Base-by-base conservation (phyloP, 768 basidiomycete genomes). In the Collybiopsis confluens region DNA sequence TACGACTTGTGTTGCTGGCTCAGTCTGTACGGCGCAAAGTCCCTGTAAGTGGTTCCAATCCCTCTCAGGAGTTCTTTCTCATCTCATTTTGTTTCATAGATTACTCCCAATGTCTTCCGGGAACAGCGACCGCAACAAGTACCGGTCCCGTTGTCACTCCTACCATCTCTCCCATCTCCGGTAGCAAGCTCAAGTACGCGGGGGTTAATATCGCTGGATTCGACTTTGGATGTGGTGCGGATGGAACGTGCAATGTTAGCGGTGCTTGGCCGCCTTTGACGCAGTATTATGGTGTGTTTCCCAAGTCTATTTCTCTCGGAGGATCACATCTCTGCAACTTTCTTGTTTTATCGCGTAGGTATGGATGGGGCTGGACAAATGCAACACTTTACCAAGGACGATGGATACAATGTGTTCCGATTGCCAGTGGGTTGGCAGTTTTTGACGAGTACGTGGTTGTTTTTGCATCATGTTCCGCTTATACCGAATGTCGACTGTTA, bases 381-480 rank as follows among this genome's bases (percentile, higher is more conserved):
- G 79, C 60, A 71, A 40, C 83, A 86, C 61, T 86, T 85, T 56
- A 73, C 76, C 46, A 62, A 72, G 0, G 66, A 81, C 56, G 79
- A 83, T 54, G 75, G 74, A 2, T 80, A 76, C 70, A 81, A 80
- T 52, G 67, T 72, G 6, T 81, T 84, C 72, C 81, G 83, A 50
- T 72, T 84, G 18, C 82, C 83, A 1, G 76, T 81, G 4, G 77
- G 74, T 23, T 85, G 83, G 82, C 83, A 84, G 59, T 80, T 70
- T 62, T 33, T 33, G 13, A 13, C 13, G 30, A 33, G 30, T 33
- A 13, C 5, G 30, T 33, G 6, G 13, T 6, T 33, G 30, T 6
- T 33, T 33, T 5, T 33, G 5, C 30, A 33, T 33, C 30, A 6
- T 33, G 30, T 6, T 13, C 30, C 6, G 30, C 13, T 33, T 13